Conservation (phyloP, 148 eudicot genomes). For the Rhododendron ovatum region DNA sequence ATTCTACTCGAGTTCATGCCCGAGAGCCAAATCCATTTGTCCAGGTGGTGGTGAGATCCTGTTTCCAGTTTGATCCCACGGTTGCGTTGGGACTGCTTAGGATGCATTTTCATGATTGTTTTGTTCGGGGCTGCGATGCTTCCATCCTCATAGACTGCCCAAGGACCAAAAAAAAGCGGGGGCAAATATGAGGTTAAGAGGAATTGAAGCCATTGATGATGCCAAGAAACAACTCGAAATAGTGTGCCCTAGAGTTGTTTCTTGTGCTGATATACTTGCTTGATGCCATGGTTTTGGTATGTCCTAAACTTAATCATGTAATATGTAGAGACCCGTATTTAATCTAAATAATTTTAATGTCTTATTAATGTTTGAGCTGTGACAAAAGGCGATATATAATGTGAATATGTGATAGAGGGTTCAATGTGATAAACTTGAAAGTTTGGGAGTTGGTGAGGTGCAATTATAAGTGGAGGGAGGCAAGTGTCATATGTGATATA, state of each 20-base stretch:
- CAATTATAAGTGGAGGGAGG: no score
- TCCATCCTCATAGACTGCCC: constrained; percentile 38
- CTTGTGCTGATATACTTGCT: constrained; percentile 48
- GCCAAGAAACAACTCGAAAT: constrained; percentile 35
- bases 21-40: constrained; percentile 29
- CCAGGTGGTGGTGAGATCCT: constrained; percentile 18
- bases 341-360: no score
- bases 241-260: constrained; percentile 39
- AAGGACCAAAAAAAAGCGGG: constrained; percentile 24
- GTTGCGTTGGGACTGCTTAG: constrained; percentile 35
- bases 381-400: no score
- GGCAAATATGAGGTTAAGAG: constrained; percentile 26
- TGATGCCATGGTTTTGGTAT: constrained; percentile 43
- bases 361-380: no score
- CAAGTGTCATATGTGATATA: no score
- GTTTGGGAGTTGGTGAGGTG: no score
- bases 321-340: no score
- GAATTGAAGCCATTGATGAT: constrained; percentile 34
- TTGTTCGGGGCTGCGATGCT: constrained; percentile 46
- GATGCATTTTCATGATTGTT: constrained; percentile 48
- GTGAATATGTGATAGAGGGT: no score
- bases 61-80: constrained; percentile 13
- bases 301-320: not conserved
- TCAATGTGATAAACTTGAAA: no score
- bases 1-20: constrained; percentile 30